These are phyloP conservation scores for Aotearoamyces nothofagi DNA, from an alignment of 2,329 filamentous ascomycete genomes.

Conservation along the genomic window DNA sequence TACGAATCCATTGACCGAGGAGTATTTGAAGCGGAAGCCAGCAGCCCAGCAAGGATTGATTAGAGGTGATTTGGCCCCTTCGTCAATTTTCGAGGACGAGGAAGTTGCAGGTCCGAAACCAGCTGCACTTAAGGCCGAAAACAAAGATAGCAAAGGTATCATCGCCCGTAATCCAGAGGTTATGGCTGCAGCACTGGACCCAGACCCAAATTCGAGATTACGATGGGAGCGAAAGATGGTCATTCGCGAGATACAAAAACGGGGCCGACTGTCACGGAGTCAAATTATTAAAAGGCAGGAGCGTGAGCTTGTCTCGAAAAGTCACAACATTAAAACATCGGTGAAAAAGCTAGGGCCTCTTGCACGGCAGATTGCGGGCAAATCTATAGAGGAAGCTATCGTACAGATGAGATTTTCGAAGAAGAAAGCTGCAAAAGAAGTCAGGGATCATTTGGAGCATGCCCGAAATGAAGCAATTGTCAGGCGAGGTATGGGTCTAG, in stretches of 20 bases:
- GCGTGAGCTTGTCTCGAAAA: conserved; percentile 40
- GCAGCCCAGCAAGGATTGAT: conserved; percentile 21
- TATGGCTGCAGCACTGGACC: conserved; percentile 54
- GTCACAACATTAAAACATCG: conserved; percentile 64
- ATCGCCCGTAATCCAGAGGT: conserved; percentile 28
- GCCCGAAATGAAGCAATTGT: conserved; percentile 72
- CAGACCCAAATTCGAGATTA: conserved; percentile 53
- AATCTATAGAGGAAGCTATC: conserved; percentile 87
- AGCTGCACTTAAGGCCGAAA: conserved; percentile 2
- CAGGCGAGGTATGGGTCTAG: conserved; percentile 70
- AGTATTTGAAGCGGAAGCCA: conserved; percentile 28
- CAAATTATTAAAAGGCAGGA: conserved; percentile 54
- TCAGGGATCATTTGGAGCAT: conserved; percentile 64
- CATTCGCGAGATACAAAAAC: conserved; percentile 54
- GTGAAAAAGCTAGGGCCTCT: conserved; percentile 84
- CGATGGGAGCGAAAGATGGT: conserved; percentile 77
- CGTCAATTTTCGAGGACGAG: conserved; percentile 36
- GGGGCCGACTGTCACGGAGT: conserved; percentile 49
- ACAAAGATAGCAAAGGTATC: conserved; percentile 15
- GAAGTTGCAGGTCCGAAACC: conserved; percentile 15
- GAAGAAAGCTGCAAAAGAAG: conserved; percentile 78
- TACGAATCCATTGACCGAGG: conserved; percentile 44
- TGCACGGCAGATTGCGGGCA: conserved; percentile 78
- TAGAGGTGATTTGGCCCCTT: conserved; percentile 28
- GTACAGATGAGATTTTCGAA: conserved; percentile 89